Percentiles rank a stretch among this genome's conserved stretches.
Evolutionary conservation across 306 rosid species (phyloP).

Genomic region (Crotalaria pallida): DNA sequence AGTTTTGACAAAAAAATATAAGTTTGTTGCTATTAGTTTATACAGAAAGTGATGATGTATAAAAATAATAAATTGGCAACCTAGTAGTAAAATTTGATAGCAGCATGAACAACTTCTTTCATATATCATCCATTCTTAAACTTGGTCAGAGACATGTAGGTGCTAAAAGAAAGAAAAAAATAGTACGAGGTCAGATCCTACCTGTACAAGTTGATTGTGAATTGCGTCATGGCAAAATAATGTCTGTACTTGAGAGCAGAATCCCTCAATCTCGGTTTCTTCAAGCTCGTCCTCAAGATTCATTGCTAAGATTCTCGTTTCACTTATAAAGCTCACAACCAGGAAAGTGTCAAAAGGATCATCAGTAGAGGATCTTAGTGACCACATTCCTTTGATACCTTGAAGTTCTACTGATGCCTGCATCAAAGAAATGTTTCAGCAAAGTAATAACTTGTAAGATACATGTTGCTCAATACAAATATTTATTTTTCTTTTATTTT

Average conservation of each 20-base stretch:
- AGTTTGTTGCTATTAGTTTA: background rate
- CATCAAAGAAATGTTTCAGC: slow-evolving; percentile 18
- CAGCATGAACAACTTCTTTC: background rate
- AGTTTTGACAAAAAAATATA: background rate
- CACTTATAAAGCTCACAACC: slow-evolving; percentile 93
- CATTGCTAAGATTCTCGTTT: slow-evolving; percentile 96
- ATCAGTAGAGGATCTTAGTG: slow-evolving; percentile 85
- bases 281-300: slow-evolving; percentile 91
- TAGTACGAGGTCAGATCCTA: slow-evolving; percentile 30
- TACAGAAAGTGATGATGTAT: background rate
- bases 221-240: slow-evolving; percentile 95
- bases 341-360: slow-evolving; percentile 89
- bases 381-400: slow-evolving; percentile 99
- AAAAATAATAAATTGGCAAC: no score
- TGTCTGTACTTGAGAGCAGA: slow-evolving; percentile 86
- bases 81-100: background rate
- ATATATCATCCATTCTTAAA: background rate
- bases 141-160: background rate
- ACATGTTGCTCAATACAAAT: background rate
- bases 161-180: background rate
- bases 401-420: slow-evolving; percentile 99
- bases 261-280: slow-evolving; percentile 97
- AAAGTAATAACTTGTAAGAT: slow-evolving; percentile 14
- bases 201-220: slow-evolving; percentile 93
- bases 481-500: background rate